phyloP scores from a whole-genome alignment of 2,329 filamentous ascomycete species.

The Bipolaris zeicola region DNA sequence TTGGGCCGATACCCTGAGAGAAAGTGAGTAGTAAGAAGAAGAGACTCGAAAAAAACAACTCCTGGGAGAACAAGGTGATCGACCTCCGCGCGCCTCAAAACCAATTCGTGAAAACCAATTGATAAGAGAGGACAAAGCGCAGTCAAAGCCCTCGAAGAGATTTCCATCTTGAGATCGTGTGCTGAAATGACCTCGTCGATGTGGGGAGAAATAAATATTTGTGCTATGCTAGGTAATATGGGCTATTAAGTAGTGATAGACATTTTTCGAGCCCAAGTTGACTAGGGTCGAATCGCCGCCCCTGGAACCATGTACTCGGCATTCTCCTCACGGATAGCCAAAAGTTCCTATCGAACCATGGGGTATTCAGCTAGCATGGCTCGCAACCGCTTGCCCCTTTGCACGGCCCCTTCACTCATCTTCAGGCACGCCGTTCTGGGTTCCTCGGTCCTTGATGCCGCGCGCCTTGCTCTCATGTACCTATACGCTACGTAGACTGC shows the following conservation, averaged over 20 bases:
- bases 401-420: conserved; percentile 18
- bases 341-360: conserved; percentile 32
- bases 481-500: neutral
- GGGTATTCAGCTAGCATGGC: conserved; percentile 22
- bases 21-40: neutral
- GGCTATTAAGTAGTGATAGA: neutral
- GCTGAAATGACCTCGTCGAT: neutral
- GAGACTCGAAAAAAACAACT: neutral
- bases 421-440: conserved; percentile 41
- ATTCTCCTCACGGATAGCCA: conserved; percentile 10
- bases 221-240: neutral
- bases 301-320: conserved; percentile 6
- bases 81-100: neutral
- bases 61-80: neutral
- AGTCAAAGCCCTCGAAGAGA: neutral
- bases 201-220: neutral
- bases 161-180: neutral
- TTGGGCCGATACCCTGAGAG: neutral
- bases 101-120: neutral
- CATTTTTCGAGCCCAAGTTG: neutral
- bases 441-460: conserved; percentile 18
- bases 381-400: conserved; percentile 10
- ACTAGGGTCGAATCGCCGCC: neutral
- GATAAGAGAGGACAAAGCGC: neutral
- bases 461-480: neutral